phyloP scores from a whole-genome alignment of 768 basidiomycete genomes.

The Phlebiopsis flavidoalba region DNA sequence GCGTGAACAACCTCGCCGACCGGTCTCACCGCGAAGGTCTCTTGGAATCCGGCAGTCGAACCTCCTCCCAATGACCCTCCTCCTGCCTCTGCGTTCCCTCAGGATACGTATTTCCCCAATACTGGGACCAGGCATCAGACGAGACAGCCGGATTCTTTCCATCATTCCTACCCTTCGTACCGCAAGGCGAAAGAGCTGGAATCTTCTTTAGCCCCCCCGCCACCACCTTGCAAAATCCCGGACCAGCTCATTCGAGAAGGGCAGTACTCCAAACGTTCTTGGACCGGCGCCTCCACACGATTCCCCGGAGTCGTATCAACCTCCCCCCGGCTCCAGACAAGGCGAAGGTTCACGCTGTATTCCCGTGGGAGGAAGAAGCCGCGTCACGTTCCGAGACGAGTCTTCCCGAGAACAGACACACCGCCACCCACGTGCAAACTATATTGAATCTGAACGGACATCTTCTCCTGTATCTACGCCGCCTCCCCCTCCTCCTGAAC shows the following conservation, averaged over 20 bases:
- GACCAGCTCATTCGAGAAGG: conserved; percentile 64
- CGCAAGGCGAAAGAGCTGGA: conserved; percentile 14
- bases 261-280: conserved; percentile 63
- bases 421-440: conserved; percentile 36
- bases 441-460: conserved; percentile 18
- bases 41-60: conserved; percentile 80
- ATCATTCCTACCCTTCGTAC: conserved; percentile 15
- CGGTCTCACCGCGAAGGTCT: conserved; percentile 54
- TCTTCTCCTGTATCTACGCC: conserved; percentile 19
- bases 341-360: conserved; percentile 68
- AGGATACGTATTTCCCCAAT: conserved; percentile 76
- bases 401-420: conserved; percentile 65
- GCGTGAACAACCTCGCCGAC: conserved; percentile 31
- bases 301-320: conserved; percentile 24
- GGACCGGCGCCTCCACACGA: conserved; percentile 39
- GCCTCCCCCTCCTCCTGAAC: conserved; percentile 19
- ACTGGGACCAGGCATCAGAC: conserved; percentile 69
- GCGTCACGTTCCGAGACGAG: conserved; percentile 59
- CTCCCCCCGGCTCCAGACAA: conserved; percentile 61
- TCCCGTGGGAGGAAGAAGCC: conserved; percentile 94
- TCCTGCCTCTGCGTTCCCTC: conserved; percentile 54
- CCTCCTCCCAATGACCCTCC: conserved; percentile 69
- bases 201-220: conserved; percentile 49
- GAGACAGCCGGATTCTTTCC: conserved; percentile 33
- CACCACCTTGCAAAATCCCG: conserved; percentile 58